These are phyloP conservation scores for Yamadazyma trypodendri DNA, from an alignment of 1,139 yeast genomes.

Conservation along the genomic window DNA sequence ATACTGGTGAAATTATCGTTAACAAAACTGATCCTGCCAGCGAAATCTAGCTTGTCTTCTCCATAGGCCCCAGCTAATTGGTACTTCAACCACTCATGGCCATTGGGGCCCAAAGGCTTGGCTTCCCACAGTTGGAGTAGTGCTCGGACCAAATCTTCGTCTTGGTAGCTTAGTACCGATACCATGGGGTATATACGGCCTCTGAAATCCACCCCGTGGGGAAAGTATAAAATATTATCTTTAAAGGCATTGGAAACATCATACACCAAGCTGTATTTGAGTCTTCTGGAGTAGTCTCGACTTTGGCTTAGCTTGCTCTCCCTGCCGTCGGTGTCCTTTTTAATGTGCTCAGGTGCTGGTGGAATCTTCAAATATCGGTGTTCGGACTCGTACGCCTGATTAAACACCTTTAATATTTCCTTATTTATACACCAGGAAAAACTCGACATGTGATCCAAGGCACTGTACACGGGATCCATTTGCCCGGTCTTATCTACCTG, in stretches of 20 bases:
- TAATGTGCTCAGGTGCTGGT: conserved; percentile 12
- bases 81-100: conserved; percentile 41
- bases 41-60: conserved; percentile 24
- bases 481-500: conserved; percentile 35
- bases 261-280: conserved; percentile 19
- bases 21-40: conserved; percentile 28
- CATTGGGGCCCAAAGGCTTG: conserved; percentile 33
- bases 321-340: neutral
- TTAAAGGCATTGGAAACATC: conserved; percentile 26
- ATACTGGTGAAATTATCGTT: conserved; percentile 23
- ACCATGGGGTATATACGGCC: conserved; percentile 44
- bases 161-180: conserved; percentile 36
- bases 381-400: conserved; percentile 19
- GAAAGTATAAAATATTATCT: conserved; percentile 33
- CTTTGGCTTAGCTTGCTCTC: neutral
- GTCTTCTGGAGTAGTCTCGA: conserved; percentile 19
- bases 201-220: conserved; percentile 42
- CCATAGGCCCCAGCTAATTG: conserved; percentile 42
- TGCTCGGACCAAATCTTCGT: conserved; percentile 35
- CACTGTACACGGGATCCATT: conserved; percentile 29
- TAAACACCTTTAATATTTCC: conserved; percentile 23
- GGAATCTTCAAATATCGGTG: conserved; percentile 34
- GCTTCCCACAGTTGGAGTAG: conserved; percentile 41
- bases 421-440: conserved; percentile 40
- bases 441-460: conserved; percentile 29